Percentiles rank a stretch among this genome's conserved stretches.
Conservation (phyloP, 352 stramenopile species). For the Globisporangium alternatum region DNA sequence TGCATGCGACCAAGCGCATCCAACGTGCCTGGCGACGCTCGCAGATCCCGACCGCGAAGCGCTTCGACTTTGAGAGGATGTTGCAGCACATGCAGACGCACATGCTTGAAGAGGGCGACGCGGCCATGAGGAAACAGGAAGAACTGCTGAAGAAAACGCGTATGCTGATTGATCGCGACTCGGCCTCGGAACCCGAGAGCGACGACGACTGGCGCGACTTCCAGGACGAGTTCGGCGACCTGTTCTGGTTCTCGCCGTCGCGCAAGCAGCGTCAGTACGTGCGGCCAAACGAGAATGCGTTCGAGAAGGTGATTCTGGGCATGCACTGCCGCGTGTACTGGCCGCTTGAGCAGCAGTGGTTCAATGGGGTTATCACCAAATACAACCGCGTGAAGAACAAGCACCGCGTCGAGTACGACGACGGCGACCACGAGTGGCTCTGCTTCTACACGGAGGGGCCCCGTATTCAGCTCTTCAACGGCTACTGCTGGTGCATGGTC, state of each 20-base stretch:
- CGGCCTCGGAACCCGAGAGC: constrained; percentile 66
- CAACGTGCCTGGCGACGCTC: constrained; percentile 50
- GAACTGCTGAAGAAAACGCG: constrained; percentile 48
- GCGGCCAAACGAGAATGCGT: constrained; percentile 60
- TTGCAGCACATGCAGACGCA: constrained; percentile 45
- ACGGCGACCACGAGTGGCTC: constrained; percentile 78
- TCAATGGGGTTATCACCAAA: constrained; percentile 42
- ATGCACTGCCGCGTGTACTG: constrained; percentile 65
- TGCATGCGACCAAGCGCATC: constrained; percentile 43
- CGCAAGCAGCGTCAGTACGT: constrained; percentile 55
- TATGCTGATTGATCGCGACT: constrained; percentile 54
- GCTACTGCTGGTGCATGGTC: constrained; percentile 70
- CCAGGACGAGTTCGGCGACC: constrained; percentile 51
- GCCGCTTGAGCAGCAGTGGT: constrained; percentile 78
- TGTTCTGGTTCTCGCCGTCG: constrained; percentile 83
- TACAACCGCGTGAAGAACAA: constrained; percentile 68
- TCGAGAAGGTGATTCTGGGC: constrained; percentile 52
- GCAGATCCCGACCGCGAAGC: constrained; percentile 37
- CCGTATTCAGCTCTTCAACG: constrained; percentile 69
- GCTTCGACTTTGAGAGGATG: constrained; percentile 50
- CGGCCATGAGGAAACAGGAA: constrained; percentile 37
- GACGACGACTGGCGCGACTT: constrained; percentile 82
- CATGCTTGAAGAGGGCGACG: constrained; percentile 42
- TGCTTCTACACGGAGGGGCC: constrained; percentile 33
- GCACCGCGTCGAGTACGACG: constrained; percentile 69